Evolutionary conservation across 768 basidiomycete species (phyloP).

Genomic region (Cyathus striatus): DNA sequence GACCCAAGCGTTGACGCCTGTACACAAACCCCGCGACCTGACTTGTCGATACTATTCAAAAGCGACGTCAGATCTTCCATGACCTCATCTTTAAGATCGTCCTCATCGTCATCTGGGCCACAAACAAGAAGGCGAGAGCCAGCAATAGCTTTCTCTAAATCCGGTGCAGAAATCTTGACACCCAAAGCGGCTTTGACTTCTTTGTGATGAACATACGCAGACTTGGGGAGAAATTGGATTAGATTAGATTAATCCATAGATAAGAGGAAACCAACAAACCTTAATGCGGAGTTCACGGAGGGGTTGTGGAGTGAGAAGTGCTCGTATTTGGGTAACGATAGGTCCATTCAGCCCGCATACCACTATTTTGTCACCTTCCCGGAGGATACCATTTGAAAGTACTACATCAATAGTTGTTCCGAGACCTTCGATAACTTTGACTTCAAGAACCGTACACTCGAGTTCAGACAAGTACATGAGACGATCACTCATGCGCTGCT

Average conservation of each 20-base stretch:
- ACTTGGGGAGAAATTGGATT: slow-evolving; percentile 40
- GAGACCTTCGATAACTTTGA: slow-evolving; percentile 96
- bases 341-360: slow-evolving; percentile 97
- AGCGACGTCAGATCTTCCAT: slow-evolving; percentile 94
- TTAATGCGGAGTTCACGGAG: slow-evolving; percentile 94
- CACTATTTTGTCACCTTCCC: slow-evolving; percentile 91
- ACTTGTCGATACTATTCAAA: slow-evolving; percentile 87
- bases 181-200: slow-evolving; percentile 96
- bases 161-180: slow-evolving; percentile 91
- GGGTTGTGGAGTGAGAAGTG: slow-evolving; percentile 93
- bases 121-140: slow-evolving; percentile 91
- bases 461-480: slow-evolving; percentile 98
- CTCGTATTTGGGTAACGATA: slow-evolving; percentile 92
- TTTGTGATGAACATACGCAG: slow-evolving; percentile 94
- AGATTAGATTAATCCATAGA: slow-evolving; percentile 3
- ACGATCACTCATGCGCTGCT: slow-evolving; percentile 95
- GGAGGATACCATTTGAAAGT: slow-evolving; percentile 88
- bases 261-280: slow-evolving; percentile 35
- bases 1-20: slow-evolving; percentile 97
- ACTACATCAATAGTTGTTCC: slow-evolving; percentile 98
- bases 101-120: slow-evolving; percentile 95
- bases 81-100: slow-evolving; percentile 89
- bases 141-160: slow-evolving; percentile 96
- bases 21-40: slow-evolving; percentile 95
- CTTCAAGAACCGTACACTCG: slow-evolving; percentile 97